Evolutionary conservation across 1,284 basidiomycete species (phyloP), one percentile per base, ranked within the genome.

Genomic region (Cryptococcus sp.): DNA sequence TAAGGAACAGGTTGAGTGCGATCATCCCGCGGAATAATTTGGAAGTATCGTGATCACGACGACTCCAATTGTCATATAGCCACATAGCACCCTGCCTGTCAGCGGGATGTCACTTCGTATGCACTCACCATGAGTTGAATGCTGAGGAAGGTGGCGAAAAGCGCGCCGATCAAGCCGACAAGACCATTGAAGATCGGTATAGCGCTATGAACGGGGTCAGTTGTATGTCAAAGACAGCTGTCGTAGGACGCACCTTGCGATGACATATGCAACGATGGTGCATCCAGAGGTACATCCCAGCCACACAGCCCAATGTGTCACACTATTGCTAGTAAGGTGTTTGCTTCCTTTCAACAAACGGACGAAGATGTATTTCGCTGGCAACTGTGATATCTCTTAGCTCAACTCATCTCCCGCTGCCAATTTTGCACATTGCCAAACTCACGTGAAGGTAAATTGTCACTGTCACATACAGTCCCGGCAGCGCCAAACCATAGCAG

Each of bases 361-460:
- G 2, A 75, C 63, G 35, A 76, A 69, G 53, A 70, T 54, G 61
- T 65, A 75, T 54, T 73, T 74, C 42, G 70, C 67, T 13, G 70
- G 67, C 42, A 61, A 61, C 58, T 60, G n/a, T 50, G 6, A 42
- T 82, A 81, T 68, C 85, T 83, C 6, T 39, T 10, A 8, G 41
- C 10, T 43, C n/a, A 19, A 13, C 13, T 11, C 7, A 46, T 1
- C 20, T 25, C 19, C 15, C 16, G 15, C 27, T 41, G 27, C 8
- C 15, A 42, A 1, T 5, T 10, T 10, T 30, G 23, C 10, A 3
- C 15, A 43, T 15, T 27, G 19, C 35, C 10, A 10, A 17, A 53
- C 59, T 61, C n/a, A 74, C 64, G 60, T 72, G 71, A 7, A 57
- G 60, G 61, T 73, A 70, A 48, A 78, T 58, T 13, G 67, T 64